Evolutionary conservation across 306 rosid species (phyloP).

Genomic region (Rosa multiflora): DNA sequence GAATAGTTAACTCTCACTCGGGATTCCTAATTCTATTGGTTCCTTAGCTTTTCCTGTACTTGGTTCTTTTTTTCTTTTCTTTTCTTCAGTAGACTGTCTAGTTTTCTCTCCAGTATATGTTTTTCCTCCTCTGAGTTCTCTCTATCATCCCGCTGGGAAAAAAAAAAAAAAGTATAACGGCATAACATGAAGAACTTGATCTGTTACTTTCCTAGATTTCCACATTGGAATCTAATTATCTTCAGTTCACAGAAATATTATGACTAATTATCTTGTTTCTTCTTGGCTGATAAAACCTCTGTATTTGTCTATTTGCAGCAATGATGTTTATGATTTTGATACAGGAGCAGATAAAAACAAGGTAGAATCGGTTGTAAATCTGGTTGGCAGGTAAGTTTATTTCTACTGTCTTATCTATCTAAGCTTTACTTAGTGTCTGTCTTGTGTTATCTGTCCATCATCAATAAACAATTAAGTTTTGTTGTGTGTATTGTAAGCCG

Average conservation of each 20-base stretch:
- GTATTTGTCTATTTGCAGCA: slow-evolving; percentile 43
- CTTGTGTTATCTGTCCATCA: not conserved
- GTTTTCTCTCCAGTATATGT: not conserved
- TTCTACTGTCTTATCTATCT: not conserved
- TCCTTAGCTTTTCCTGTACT: no score
- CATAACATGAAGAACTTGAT: not conserved
- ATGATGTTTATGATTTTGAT: slow-evolving; percentile 83
- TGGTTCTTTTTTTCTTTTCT: no score
- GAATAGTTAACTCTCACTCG: not conserved
- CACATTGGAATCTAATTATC: not conserved
- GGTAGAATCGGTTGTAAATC: slow-evolving; percentile 78
- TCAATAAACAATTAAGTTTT: slow-evolving; percentile 25
- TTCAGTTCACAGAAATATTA: not conserved
- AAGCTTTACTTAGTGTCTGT: not conserved
- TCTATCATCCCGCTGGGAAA: no score
- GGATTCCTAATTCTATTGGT: not conserved
- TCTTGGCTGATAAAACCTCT: not conserved
- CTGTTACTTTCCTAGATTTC: not conserved
- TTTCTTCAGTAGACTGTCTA: not conserved
- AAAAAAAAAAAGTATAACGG: not conserved
- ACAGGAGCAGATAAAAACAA: slow-evolving; percentile 91
- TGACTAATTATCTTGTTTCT: not conserved
- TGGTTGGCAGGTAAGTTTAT: slow-evolving; percentile 67
- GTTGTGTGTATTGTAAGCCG: slow-evolving; percentile 57
- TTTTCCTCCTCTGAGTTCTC: no score